These are phyloP conservation scores for Coniochaeta sp. DNA, from an alignment of 2,329 filamentous ascomycete genomes.

Conservation along the genomic window DNA sequence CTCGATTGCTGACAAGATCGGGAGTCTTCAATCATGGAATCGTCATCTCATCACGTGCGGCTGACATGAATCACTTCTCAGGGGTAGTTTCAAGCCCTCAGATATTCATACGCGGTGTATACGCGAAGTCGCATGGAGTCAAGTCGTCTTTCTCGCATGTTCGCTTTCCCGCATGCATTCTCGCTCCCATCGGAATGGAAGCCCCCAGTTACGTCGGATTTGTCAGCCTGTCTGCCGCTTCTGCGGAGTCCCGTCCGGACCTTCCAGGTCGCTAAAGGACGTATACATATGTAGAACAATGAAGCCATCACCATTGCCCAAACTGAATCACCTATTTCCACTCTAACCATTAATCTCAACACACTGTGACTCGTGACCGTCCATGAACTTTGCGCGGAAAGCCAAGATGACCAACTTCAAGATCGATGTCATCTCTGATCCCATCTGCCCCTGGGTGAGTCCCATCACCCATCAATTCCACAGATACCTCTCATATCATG, in stretches of 20 bases:
- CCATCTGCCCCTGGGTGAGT: slow-evolving; percentile 59
- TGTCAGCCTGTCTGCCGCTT: neutral
- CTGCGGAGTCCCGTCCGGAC: neutral
- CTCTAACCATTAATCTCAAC: neutral
- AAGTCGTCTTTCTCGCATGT: no score
- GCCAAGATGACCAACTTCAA: slow-evolving; percentile 62
- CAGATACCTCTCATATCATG: no score
- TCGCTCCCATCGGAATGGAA: no score
- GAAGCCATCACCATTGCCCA: neutral
- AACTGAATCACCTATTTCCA: neutral
- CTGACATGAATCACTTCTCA: no score
- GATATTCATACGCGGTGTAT: no score
- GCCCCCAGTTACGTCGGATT: neutral
- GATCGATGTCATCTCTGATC: slow-evolving; percentile 75
- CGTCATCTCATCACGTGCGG: no score
- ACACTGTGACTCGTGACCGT: neutral
- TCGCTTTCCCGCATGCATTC: no score
- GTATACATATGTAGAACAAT: neutral
- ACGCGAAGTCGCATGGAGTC: no score
- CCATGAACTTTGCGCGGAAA: neutral
- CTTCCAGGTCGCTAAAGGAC: no score
- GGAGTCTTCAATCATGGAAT: no score
- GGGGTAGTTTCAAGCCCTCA: no score
- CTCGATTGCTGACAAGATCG: neutral
- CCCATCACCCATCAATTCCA: no score